Evolutionary conservation across 2,329 filamentous ascomycete species (phyloP), one percentile per base, ranked within the genome.

Genomic region (Colletotrichum caudatum): DNA sequence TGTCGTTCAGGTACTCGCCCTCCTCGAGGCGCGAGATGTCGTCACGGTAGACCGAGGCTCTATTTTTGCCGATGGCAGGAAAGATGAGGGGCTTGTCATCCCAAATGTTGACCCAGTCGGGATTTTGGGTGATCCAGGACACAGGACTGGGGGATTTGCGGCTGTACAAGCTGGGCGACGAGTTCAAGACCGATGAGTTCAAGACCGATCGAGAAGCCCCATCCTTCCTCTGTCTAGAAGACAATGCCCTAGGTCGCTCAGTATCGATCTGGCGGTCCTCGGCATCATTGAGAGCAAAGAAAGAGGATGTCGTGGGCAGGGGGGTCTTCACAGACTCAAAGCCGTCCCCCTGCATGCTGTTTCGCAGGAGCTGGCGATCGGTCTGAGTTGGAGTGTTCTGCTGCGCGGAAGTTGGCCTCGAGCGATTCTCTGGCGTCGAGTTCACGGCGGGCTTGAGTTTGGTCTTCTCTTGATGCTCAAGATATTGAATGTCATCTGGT

Each of bases 1-100:
- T 97, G 82, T 99, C 96, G 78, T 99, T 99, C 54, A 99, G 82
- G 71, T 93, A 97, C 75, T 97, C 89, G 16, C 91, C 93, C 74
- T 97, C 93, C 72, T 97, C 91, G 3, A 99, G 87, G 53, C 94
- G 88, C 26, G 86, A 82, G 44, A 98, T 90, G 77, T 96, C 94
- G n/a, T 87, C 84, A 72, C 87, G 90, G 68, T 93, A 89, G 1
- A 96, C 89, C 1, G 87, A 89, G 1, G 91, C 89, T 72, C 90
- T 87, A 61, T 89, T 88, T 65, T 86, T 88, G 3, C 89, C 89
- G 35, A 81, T 83, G 6, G 82, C 76, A 4, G 90, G 90, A 77
- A 89, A 94, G 2, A 90, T 83, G 1, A 95, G 83, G 1, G 91
- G 87, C 61, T 84, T 84, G 20, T 84, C 61, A 18, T 74, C 81